These are phyloP conservation scores for Allomyces macrogynus DNA, from an alignment of 192 early-diverging fungal genomes.

Conservation along the genomic window DNA sequence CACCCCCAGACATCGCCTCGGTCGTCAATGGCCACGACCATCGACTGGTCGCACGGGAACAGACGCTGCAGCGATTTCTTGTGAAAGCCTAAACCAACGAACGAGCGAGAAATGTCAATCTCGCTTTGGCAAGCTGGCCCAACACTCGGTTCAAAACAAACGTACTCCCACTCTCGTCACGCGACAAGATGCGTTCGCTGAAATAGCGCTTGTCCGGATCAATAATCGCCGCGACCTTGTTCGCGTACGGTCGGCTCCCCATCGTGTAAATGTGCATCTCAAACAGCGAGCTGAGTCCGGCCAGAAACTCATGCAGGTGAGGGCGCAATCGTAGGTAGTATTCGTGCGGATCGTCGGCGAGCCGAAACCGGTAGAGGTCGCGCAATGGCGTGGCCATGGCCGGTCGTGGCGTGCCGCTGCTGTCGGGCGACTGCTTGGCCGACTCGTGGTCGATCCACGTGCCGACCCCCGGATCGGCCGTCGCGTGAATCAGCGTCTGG, in stretches of 20 bases:
- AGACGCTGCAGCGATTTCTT: slow-evolving; percentile 63
- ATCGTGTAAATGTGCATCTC: slow-evolving; percentile 99
- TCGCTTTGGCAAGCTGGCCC: background rate
- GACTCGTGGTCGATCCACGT: background rate
- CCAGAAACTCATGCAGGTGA: slow-evolving; percentile 48
- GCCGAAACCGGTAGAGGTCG: slow-evolving; percentile 49
- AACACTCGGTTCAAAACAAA: background rate
- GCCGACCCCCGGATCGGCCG: background rate
- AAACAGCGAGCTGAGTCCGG: slow-evolving; percentile 40
- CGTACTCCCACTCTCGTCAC: slow-evolving; percentile 78
- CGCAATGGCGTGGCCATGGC: background rate
- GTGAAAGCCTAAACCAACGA: slow-evolving; percentile 28
- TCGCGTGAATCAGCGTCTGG: slow-evolving; percentile 89
- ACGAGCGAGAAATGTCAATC: background rate
- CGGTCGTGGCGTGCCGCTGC: too few species aligned
- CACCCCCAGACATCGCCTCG: slow-evolving; percentile 85
- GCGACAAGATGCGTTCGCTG: slow-evolving; percentile 59
- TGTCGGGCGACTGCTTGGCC: too few species aligned
- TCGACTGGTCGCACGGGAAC: slow-evolving; percentile 83
- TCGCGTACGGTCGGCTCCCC: slow-evolving; percentile 85
- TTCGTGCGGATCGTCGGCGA: slow-evolving; percentile 38
- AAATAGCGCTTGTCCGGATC: slow-evolving; percentile 67
- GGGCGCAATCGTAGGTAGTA: background rate
- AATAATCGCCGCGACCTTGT: slow-evolving; percentile 61
- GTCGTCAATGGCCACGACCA: slow-evolving; percentile 95